Evolutionary conservation across 2,329 filamentous ascomycete species (phyloP), one percentile per base, ranked within the genome.

Genomic region (Alternaria incomplexa): DNA sequence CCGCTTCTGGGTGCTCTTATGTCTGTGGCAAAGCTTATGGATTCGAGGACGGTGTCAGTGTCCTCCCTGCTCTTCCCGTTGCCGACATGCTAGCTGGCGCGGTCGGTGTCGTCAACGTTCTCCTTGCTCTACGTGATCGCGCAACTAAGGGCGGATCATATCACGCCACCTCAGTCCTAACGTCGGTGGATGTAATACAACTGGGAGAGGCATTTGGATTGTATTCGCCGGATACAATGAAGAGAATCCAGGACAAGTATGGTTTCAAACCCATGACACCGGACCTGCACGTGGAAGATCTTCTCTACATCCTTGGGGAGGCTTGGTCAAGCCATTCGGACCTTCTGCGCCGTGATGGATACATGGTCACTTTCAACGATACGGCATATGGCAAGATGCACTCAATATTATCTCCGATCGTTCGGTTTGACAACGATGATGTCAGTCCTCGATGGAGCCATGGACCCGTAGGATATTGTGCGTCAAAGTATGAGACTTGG

Each of bases 21-120:
- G 54, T 56, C 6, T 80, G 74, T 20, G 81, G 79, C 4, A 71
- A 71, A 30, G 73, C 79, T 1, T 70, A 81, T 23, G 58, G 67
- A 15, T n/a, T 30, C 22, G 61, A 66, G 5, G 65, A 70, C 36
- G 62, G 67, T 36, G 64, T 69, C 61, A 63, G 66, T 36, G 69
- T 77, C 1, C 55, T 77, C 28, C 75, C 74, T 6, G 63, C 61
- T 51, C 51, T 77, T 45, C 75, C 75, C n/a, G 63, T 77, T 23
- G 64, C 67, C 1, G 75, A 77, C 53, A 75, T 76, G 73, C 66
- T 67, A 10, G 75, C 75, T 4, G 75, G 75, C 32, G 63, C 73
- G 5, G 44, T 74, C 10, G 71, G 67, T 5, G 73, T 73, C 2
- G 48, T 75, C 12, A 67, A 48, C 62, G 75, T 65, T 45, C 72